Conservation (phyloP, 1,284 basidiomycete species). For the Tilletia walkeri region DNA sequence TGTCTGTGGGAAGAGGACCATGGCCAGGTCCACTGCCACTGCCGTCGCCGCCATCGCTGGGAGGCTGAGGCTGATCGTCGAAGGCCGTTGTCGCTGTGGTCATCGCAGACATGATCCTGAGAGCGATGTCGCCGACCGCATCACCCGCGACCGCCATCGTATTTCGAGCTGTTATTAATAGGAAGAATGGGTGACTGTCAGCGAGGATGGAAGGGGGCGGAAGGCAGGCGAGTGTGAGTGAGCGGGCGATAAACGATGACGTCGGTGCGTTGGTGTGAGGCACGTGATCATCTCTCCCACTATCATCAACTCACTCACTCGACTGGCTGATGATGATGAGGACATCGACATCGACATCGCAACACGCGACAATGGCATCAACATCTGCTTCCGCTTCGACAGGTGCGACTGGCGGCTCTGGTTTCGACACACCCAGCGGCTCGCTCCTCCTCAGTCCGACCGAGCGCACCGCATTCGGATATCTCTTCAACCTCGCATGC, state of each 20-base stretch:
- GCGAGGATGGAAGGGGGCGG: too few relatives aligned
- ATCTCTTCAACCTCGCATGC: constrained; percentile 50
- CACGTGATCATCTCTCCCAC: not conserved
- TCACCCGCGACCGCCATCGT: too few relatives aligned
- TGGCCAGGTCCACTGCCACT: not conserved
- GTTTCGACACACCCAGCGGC: not conserved
- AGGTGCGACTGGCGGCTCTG: not conserved
- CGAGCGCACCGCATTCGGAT: constrained; percentile 49
- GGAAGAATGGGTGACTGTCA: too few relatives aligned
- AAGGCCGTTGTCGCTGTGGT: not conserved
- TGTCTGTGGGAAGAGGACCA: constrained; percentile 19
- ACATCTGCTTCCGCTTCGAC: not conserved
- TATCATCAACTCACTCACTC: not conserved
- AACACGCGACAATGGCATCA: not conserved
- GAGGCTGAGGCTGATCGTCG: not conserved
- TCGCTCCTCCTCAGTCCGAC: constrained; percentile 24
- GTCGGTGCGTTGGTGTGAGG: not conserved
- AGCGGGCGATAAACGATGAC: too few relatives aligned
- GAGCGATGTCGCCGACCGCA: too few relatives aligned
- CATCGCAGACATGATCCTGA: not conserved
- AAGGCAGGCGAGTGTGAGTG: too few relatives aligned
- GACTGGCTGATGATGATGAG: not conserved
- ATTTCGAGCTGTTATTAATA: too few relatives aligned
- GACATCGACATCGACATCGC: not conserved
- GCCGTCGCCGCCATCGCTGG: constrained; percentile 1